Base-by-base conservation (phyloP, 257 asterid genomes). In the Solanum bulbocastanum region DNA sequence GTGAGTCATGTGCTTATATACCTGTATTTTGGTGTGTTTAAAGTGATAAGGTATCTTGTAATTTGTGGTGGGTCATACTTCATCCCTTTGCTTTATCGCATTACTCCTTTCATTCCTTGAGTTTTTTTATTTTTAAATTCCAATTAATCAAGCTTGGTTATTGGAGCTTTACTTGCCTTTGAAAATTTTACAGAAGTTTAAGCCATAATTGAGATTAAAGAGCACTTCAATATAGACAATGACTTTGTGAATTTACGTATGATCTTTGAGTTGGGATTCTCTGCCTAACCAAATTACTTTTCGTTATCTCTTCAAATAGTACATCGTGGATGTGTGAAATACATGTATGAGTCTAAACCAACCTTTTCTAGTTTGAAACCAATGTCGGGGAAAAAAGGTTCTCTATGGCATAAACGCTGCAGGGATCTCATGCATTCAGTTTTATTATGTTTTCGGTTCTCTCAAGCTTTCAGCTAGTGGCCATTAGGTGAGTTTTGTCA, bases 1-100 rank as follows among this genome's bases (percentile, higher is more conserved):
- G 98, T 95, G 86, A 91, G 97, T 90, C 86, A 39, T 68, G 30
- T 66, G 66, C 30, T 27, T 39, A 11, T 37, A 74, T 33, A 14
- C 27, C 5, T 56, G 46, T 13, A 32, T 20, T 75, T 78, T 75
- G 30, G 14, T 15, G 3, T 62, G 2, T 8, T 62, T 40, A 39
- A n/a, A 39, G 66, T 23, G 3, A 56, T 52, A 1, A 23, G 18
- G 8, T 73, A 30, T 44, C 85, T 0, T 49, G 4, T 10, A 82
- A 3, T 82, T 30, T 82, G 86, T 20, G 6, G 85, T 18, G 85
- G 66, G 66, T 30, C 44, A 0, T 82, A 30, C 0, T 30, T 30
- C 69, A 82, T 20, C 42, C 0, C 30, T 44, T 79, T 30, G 10
- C 16, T 2, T 15, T 79, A 1, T 15, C 6, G 10, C 65, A 79